Evolutionary conservation across 169 alveolate species (phyloP), one percentile per base, ranked within the genome.

Genomic region (Plasmodium knowlesi): DNA sequence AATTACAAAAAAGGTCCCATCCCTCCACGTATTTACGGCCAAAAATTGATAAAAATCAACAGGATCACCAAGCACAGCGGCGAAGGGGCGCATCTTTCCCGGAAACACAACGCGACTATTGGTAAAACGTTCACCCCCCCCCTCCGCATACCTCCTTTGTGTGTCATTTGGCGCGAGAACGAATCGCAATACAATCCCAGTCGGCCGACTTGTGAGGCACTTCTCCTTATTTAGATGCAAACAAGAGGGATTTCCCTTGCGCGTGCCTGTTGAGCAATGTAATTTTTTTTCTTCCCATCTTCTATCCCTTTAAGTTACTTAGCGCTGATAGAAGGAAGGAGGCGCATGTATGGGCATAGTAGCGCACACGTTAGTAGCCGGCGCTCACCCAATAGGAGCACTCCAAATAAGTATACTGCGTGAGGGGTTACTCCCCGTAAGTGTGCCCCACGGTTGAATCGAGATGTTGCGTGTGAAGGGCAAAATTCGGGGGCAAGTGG

Each of bases 381-480:
- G n/a, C 54, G 54, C 54, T 0, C 16, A 12, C 54, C 39, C 39
- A 32, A 32, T 32, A 1, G 39, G 39, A 32, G 39, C 54, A 9
- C 54, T 43, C 54, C 54, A 2, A 43, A 43, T 43, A 43, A 2
- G 54, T n/a, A 0, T 43, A 0, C n/a, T 1, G n/a, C 54, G 0
- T 10, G n/a, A 0, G n/a, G 54, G 54, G n/a, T 43, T 43, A 4
- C 53, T 41, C 0, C 39, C 39, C 3, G 39, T 32, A 1, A 2
- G 54, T 43, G 54, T 43, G 54, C n/a, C 54, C 54, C 54, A 16
- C 8, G n/a, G 4, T 46, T 3, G 22, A 82, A 1, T 1, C 34
- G 37, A 85, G 12, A 86, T 86, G 86, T 25, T 78, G 2, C 50
- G 30, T 12, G 41, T 86, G 28, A 76, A 50, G 53, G 80, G 73